phyloP scores from a whole-genome alignment of 2,329 filamentous ascomycete genomes.

The Nigrograna mackinnonii region DNA sequence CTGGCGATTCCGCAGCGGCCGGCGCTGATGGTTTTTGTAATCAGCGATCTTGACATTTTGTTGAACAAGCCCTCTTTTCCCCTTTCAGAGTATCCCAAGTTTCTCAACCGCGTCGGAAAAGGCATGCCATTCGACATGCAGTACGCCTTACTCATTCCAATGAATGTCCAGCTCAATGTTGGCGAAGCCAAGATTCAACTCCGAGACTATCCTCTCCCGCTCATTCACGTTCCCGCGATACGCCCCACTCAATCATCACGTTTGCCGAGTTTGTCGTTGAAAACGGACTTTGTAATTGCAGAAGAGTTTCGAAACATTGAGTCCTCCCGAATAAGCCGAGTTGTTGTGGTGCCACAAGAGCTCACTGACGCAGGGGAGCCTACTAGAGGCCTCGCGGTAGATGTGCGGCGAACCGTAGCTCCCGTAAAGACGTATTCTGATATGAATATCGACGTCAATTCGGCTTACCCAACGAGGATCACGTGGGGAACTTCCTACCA shows the following conservation, averaged over 20 bases:
- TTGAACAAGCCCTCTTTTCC: slow-evolving; percentile 95
- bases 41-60: slow-evolving; percentile 82
- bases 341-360: slow-evolving; percentile 80
- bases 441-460: slow-evolving; percentile 90
- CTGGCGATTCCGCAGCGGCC: slow-evolving; percentile 84
- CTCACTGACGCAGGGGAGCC: slow-evolving; percentile 59
- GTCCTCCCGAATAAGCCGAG: slow-evolving; percentile 77
- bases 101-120: slow-evolving; percentile 89
- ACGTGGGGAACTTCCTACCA: slow-evolving; percentile 99
- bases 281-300: slow-evolving; percentile 91
- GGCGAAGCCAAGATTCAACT: slow-evolving; percentile 85
- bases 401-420: slow-evolving; percentile 87
- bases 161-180: slow-evolving; percentile 88
- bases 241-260: slow-evolving; percentile 78
- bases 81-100: slow-evolving; percentile 77
- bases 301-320: slow-evolving; percentile 86
- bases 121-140: slow-evolving; percentile 91
- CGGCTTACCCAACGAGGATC: slow-evolving; percentile 85
- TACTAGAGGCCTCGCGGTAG: slow-evolving; percentile 74
- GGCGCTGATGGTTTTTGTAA: slow-evolving; percentile 75
- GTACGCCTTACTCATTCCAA: slow-evolving; percentile 86
- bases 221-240: slow-evolving; percentile 86
- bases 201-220: slow-evolving; percentile 89
- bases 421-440: slow-evolving; percentile 97
- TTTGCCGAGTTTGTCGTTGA: slow-evolving; percentile 79